Evolutionary conservation across 1,139 yeast genomes (phyloP).

Genomic region (Yamadazyma aaseri): DNA sequence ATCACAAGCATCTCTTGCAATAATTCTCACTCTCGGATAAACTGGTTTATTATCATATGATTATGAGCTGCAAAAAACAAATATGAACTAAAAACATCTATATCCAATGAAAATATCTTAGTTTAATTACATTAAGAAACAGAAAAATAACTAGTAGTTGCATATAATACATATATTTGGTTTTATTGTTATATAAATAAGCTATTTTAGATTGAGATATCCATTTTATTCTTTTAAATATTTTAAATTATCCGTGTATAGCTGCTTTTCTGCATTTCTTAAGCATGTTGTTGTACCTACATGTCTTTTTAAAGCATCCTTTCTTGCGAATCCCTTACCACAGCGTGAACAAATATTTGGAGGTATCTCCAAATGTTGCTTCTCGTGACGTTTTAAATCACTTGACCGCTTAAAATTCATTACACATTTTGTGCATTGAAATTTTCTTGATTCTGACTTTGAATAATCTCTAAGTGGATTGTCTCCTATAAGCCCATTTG

Average conservation of each 20-base stretch:
- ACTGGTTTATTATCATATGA: too few species aligned
- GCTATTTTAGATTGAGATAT: too few species aligned
- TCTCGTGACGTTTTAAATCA: conserved; percentile 65
- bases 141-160: too few species aligned
- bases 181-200: too few species aligned
- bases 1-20: too few species aligned
- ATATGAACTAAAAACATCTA: too few species aligned
- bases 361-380: conserved; percentile 54
- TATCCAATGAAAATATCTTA: too few species aligned
- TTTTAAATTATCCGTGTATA: conserved; percentile 37
- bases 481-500: conserved; percentile 8
- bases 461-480: conserved; percentile 5
- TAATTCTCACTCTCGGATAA: too few species aligned
- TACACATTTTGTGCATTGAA: conserved; percentile 48
- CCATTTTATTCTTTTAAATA: conserved; percentile 7
- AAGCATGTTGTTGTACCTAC: conserved; percentile 71
- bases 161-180: too few species aligned
- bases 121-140: too few species aligned
- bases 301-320: conserved; percentile 76
- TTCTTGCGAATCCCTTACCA: conserved; percentile 80
- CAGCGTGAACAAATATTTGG: conserved; percentile 73
- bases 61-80: too few species aligned
- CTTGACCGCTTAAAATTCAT: conserved; percentile 61
- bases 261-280: conserved; percentile 55
- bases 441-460: conserved; percentile 25